Evolutionary conservation across 495 filamentous ascomycete species (phyloP), one percentile per base, ranked within the genome.

Genomic region (Penicillium desertorum): DNA sequence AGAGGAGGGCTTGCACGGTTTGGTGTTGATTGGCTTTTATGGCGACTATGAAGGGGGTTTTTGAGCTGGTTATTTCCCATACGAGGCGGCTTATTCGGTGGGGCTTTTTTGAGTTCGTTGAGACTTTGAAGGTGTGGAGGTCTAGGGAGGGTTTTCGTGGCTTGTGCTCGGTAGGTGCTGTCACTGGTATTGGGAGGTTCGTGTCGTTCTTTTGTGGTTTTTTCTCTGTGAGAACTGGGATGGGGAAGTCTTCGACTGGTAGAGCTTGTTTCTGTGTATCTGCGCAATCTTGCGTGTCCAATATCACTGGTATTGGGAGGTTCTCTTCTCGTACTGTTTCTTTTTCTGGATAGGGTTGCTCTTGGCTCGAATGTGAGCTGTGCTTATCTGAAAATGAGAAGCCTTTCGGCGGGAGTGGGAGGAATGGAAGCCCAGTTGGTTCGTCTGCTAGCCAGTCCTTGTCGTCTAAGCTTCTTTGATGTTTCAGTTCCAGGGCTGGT

Each of bases 1-100:
- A 56, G 7, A 81, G 55, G 9, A 59, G 49, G 4, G 25, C 27
- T 42, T 59, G 54, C 2, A 66, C 37, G 4, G 55, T 16, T 11
- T 44, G 25, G 5, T 44, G 19, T 4, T 43, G 46, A 20, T 49
- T 58, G 30, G 41, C 30, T 43, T 54, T 48, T 14, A 66, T 54
- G 27, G 57, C 12, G 2, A 37, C 22, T 7, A 66, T 55, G 14
- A 66, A 61, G 34, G 48, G 23, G 17, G 59, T 42, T 51, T 59
- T 63, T 20, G 49, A 53, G 16, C 20, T 51, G 2, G 36, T 61
- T 1, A 61, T 17, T 29, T 56, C 46, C 51, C 51, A 64, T 16
- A 61, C 36, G 20, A 66, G 51, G 17, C 58, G 56, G 43, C 49
- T 56, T 47, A 63, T 49, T 2, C 60, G 45, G 25, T 47, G 61